Conservation (phyloP, 106 monocot species). For the Acorus gramineus region DNA sequence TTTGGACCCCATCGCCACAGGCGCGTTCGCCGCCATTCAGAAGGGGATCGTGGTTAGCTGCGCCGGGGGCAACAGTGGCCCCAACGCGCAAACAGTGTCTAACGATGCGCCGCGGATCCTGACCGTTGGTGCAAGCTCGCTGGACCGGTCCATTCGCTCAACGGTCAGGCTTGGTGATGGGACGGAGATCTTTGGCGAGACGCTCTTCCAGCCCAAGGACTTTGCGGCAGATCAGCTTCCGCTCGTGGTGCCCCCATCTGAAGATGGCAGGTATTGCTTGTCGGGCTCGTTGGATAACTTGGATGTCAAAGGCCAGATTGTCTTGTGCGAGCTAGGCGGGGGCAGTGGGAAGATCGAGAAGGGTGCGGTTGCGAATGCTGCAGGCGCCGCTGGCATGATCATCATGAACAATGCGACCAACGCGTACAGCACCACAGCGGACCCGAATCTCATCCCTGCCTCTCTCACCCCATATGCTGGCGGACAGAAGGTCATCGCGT, state of each 20-base stretch:
- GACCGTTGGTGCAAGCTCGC: conserved; percentile 10
- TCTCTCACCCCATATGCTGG: conserved; percentile 1
- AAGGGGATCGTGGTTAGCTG: conserved; percentile 20
- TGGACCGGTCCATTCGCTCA: not conserved
- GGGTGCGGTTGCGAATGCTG: not conserved
- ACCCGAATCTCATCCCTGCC: not conserved
- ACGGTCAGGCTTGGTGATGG: conserved; percentile 9
- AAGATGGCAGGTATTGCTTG: not conserved
- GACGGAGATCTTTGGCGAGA: not conserved
- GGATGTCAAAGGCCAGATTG: conserved; percentile 6
- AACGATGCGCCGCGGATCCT: conserved; percentile 7
- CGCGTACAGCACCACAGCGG: not conserved
- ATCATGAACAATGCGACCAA: not conserved
- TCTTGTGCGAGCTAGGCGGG: not conserved
- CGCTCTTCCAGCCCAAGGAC: not conserved
- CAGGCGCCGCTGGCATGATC: conserved; percentile 6
- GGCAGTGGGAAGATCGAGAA: not conserved
- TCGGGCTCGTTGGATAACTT: too few species aligned
- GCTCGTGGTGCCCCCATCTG: not conserved
- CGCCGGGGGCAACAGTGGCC: conserved; percentile 13
- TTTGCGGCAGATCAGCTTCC: not conserved
- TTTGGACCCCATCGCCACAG: conserved; percentile 4
- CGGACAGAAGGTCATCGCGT: not conserved
- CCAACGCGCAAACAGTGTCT: not conserved
- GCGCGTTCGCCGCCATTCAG: not conserved